These are phyloP conservation scores for Grifola frondosa DNA, from an alignment of 1,284 basidiomycete genomes.

Conservation along the genomic window DNA sequence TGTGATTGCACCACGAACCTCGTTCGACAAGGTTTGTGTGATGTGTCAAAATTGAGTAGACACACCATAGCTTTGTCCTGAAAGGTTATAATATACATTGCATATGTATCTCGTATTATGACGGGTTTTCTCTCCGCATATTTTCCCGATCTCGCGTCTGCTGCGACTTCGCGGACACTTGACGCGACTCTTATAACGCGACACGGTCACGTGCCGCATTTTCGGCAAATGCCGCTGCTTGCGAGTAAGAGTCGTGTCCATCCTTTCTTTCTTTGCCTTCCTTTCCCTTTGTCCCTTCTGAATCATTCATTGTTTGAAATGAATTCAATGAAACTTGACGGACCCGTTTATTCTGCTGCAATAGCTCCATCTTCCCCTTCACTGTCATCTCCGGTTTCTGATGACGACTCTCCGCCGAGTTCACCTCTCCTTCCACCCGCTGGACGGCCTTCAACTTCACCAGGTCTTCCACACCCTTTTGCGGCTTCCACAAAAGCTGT, in stretches of 20 bases:
- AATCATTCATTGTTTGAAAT: background rate
- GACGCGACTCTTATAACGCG: no score
- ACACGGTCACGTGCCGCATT: constrained; percentile 8
- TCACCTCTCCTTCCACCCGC: constrained; percentile 17
- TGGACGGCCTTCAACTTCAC: constrained; percentile 23
- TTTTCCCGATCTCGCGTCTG: no score
- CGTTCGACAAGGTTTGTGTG: no score
- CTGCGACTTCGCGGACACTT: no score
- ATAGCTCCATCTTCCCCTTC: constrained; percentile 18
- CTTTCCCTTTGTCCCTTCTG: background rate
- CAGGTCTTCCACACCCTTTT: constrained; percentile 26
- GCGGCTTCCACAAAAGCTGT: constrained; percentile 29
- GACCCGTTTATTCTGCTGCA: constrained; percentile 1
- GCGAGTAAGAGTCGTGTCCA: no score
- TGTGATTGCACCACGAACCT: no score
- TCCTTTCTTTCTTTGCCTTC: background rate
- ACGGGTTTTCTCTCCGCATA: no score
- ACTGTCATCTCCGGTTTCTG: constrained; percentile 20
- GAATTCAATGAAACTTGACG: constrained; percentile 1
- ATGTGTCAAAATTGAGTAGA: no score
- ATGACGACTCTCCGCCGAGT: constrained; percentile 24
- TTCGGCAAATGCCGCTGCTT: no score
- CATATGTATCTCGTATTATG: no score
- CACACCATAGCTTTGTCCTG: no score
- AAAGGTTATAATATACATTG: no score